These are phyloP conservation scores for Epichloe amarillans DNA, from an alignment of 2,329 filamentous ascomycete species.

Conservation along the genomic window DNA sequence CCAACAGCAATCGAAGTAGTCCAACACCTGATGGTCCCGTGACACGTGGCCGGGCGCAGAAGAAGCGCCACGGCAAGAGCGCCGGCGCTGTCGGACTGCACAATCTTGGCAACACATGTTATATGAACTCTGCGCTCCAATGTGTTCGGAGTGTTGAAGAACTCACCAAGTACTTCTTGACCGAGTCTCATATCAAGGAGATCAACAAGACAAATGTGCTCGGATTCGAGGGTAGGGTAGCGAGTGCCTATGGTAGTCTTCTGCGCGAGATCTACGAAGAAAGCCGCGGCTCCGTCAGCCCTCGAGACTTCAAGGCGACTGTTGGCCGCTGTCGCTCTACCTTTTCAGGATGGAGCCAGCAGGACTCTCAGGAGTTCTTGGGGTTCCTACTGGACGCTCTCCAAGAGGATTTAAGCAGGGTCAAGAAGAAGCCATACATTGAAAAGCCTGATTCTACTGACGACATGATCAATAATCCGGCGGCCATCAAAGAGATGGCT, in stretches of 20 bases:
- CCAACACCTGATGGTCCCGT: constrained; percentile 45
- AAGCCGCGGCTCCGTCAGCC: constrained; percentile 55
- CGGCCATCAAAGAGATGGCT: constrained; percentile 72
- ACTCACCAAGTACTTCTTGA: constrained; percentile 80
- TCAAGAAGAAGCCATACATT: constrained; percentile 92
- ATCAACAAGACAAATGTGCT: constrained; percentile 78
- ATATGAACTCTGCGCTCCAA: constrained; percentile 96
- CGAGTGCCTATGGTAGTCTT: constrained; percentile 67
- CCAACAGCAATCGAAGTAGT: constrained; percentile 53
- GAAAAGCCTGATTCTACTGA: constrained; percentile 97
- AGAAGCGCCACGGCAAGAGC: constrained; percentile 55
- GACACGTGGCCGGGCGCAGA: constrained; percentile 59
- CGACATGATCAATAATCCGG: constrained; percentile 75
- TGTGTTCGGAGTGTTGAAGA: constrained; percentile 91
- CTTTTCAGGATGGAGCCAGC: constrained; percentile 90
- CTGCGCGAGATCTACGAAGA: constrained; percentile 68
- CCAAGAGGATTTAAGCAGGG: constrained; percentile 87
- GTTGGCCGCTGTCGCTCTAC: constrained; percentile 71
- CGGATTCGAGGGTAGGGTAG: constrained; percentile 73
- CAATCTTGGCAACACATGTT: constrained; percentile 95
- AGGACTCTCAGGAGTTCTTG: constrained; percentile 94
- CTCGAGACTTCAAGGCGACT: constrained; percentile 67
- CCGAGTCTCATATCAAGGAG: constrained; percentile 60
- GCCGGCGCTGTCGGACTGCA: constrained; percentile 69
- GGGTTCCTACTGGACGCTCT: constrained; percentile 89